phyloP scores from a whole-genome alignment of 371 early-diverging fungal genomes.

The Mortierella sp. region DNA sequence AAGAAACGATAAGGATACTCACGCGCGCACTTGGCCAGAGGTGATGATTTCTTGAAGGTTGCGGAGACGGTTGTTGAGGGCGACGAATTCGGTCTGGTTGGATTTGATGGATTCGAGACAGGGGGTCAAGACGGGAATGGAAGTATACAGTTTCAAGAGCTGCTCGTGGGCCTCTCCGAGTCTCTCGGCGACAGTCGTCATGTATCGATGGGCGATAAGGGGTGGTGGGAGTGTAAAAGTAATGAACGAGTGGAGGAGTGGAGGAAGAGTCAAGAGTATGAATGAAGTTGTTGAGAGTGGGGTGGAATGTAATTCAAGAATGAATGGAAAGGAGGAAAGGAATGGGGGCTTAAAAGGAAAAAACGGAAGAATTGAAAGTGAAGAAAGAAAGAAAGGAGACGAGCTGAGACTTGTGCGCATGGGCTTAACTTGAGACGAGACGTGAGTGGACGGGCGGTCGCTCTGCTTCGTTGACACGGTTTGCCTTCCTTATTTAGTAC shows the following conservation, averaged over 20 bases:
- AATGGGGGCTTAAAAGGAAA: background rate
- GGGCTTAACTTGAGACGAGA: background rate
- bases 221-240: too few species aligned
- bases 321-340: background rate
- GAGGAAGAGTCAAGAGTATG: background rate
- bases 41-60: conserved; percentile 29
- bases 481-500: conserved; percentile 4
- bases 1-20: conserved; percentile 7
- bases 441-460: background rate
- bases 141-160: conserved; percentile 50
- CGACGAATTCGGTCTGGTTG: conserved; percentile 51
- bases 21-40: conserved; percentile 25
- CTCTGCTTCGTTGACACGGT: too few species aligned
- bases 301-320: background rate
- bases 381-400: background rate
- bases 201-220: conserved; percentile 11
- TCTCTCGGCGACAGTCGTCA: conserved; percentile 45
- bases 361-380: background rate
- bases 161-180: conserved; percentile 47
- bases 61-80: conserved; percentile 39
- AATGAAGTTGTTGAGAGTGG: background rate
- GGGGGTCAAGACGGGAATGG: conserved; percentile 48
- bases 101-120: conserved; percentile 50
- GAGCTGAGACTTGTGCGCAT: background rate
- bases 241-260: background rate